Conservation (phyloP, 2,329 filamentous ascomycete species). For the Aureobasidium sp. region DNA sequence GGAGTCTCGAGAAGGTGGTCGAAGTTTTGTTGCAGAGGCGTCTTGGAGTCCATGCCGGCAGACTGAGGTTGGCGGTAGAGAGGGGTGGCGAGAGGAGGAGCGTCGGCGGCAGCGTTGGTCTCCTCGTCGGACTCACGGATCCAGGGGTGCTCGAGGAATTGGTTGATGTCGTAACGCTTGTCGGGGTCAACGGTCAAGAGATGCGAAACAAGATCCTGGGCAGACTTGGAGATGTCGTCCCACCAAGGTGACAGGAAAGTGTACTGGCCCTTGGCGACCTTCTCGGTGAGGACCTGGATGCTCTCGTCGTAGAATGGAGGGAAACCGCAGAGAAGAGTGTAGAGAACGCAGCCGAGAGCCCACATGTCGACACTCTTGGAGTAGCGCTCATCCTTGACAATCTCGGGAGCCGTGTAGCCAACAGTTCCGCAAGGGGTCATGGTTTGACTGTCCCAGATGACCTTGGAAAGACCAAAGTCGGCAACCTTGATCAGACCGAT, state of each 20-base stretch:
- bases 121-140: constrained; percentile 62
- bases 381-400: constrained; percentile 97
- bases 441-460: constrained; percentile 95
- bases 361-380: constrained; percentile 99
- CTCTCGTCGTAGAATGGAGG: constrained; percentile 98
- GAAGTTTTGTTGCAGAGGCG: constrained; percentile 41
- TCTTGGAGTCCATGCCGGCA: constrained; percentile 22
- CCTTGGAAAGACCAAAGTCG: constrained; percentile 94
- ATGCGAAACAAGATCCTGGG: constrained; percentile 89
- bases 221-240: constrained; percentile 94
- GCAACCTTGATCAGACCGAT: constrained; percentile 96
- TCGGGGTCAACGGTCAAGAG: constrained; percentile 90
- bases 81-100: constrained; percentile 63
- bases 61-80: constrained; percentile 47
- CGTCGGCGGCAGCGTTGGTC: constrained; percentile 58
- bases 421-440: constrained; percentile 99
- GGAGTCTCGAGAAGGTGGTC: constrained; percentile 50
- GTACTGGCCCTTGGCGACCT: constrained; percentile 92
- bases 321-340: constrained; percentile 94
- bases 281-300: constrained; percentile 92
- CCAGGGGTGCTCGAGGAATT: constrained; percentile 95
- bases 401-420: constrained; percentile 95
- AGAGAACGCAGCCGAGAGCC: constrained; percentile 92
- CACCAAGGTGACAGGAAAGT: constrained; percentile 98
- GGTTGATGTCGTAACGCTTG: constrained; percentile 83